Evolutionary conservation across 495 filamentous ascomycete genomes (phyloP).

Genomic region (Daldinia loculata): DNA sequence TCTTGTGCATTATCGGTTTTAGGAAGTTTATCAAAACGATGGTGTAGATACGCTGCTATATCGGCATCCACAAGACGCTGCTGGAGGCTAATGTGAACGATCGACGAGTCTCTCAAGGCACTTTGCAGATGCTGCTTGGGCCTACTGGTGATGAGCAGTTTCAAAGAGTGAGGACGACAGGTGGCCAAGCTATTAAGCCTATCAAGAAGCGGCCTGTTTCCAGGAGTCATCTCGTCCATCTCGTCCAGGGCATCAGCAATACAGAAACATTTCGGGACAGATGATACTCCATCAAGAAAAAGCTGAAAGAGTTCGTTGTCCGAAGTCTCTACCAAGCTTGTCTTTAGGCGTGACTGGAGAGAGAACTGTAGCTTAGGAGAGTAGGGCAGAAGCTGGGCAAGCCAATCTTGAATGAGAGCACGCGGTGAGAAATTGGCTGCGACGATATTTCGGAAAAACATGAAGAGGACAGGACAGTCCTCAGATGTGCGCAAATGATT

Average conservation of each 20-base stretch:
- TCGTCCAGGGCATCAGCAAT: not conserved
- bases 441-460: not conserved
- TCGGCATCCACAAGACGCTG: not conserved
- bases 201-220: not conserved
- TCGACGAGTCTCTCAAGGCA: not conserved
- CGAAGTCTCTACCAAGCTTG: not conserved
- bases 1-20: not conserved
- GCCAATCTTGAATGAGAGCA: not conserved
- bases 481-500: not conserved
- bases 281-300: not conserved
- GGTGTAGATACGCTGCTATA: not conserved
- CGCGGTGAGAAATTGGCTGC: not conserved
- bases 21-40: not conserved
- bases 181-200: not conserved
- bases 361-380: not conserved
- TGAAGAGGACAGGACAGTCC: not conserved
- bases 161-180: not conserved
- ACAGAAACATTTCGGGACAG: not conserved
- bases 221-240: not conserved
- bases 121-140: not conserved
- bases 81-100: not conserved
- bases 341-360: not conserved
- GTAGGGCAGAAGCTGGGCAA: not conserved
- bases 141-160: not conserved
- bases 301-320: not conserved